phyloP scores from a whole-genome alignment of 352 stramenopile genomes.

The Pilasporangium apinafurcum region DNA sequence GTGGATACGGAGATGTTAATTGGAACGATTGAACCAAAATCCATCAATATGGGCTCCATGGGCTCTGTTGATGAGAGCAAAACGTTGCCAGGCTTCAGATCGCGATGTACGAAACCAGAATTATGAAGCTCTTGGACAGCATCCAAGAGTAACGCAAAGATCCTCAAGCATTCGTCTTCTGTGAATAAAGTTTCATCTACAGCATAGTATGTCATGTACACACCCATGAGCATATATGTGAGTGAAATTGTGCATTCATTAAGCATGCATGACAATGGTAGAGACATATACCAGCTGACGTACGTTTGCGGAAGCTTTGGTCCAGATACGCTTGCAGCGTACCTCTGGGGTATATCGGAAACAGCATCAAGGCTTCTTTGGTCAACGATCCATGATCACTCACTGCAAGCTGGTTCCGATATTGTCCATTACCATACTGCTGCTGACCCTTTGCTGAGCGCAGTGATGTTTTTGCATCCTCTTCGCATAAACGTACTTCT shows the following conservation, averaged over 20 bases:
- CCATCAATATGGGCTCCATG: conserved; percentile 56
- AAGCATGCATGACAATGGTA: not conserved
- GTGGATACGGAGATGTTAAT: conserved; percentile 20
- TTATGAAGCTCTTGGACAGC: conserved; percentile 54
- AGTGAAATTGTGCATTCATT: not conserved
- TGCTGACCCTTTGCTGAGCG: not conserved
- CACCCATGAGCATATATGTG: not conserved
- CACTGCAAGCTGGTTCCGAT: not conserved
- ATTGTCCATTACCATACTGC: not conserved
- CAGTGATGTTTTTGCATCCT: not conserved
- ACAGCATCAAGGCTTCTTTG: conserved; percentile 63
- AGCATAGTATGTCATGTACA: not conserved
- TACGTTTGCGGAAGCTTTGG: conserved; percentile 16
- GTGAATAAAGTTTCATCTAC: conserved; percentile 20
- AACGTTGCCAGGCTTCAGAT: conserved; percentile 76
- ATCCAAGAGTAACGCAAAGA: conserved; percentile 48
- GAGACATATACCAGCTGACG: too few relatives aligned
- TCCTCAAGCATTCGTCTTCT: conserved; percentile 33
- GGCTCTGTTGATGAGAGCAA: conserved; percentile 35
- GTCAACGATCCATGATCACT: too few relatives aligned
- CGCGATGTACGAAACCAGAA: conserved; percentile 56
- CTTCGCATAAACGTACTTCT: conserved; percentile 22
- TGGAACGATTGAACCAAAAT: conserved; percentile 64
- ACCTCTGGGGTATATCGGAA: conserved; percentile 39
- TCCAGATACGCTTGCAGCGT: conserved; percentile 58